Evolutionary conservation across 2,329 filamentous ascomycete genomes (phyloP).

Genomic region (Tolypocladium paradoxum): DNA sequence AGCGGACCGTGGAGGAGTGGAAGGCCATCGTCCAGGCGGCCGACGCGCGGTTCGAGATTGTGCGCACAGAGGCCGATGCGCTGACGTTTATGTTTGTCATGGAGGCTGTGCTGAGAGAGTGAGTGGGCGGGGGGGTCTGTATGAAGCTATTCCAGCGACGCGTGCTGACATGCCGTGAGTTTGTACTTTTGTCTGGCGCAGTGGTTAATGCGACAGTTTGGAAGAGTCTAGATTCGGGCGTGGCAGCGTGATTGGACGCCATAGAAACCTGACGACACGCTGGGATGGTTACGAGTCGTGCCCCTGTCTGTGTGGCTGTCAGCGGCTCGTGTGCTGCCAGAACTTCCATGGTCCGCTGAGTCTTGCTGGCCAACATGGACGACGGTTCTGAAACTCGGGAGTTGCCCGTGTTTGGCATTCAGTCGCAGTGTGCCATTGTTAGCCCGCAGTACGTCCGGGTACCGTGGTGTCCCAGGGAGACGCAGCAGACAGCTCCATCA

Average conservation of each 20-base stretch:
- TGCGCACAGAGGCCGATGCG: constrained; percentile 22
- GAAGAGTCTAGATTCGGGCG: neutral
- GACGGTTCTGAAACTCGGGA: neutral
- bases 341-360: neutral
- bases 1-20: constrained; percentile 35
- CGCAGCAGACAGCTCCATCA: too few species aligned
- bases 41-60: constrained; percentile 33
- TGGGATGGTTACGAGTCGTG: too few species aligned
- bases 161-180: neutral
- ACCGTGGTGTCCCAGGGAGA: too few species aligned
- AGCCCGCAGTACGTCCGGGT: neutral
- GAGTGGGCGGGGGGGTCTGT: too few species aligned
- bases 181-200: too few species aligned
- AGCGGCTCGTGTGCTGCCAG: neutral
- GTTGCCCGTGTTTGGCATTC: neutral
- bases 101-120: constrained; percentile 25
- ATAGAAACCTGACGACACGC: neutral
- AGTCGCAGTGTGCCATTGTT: neutral
- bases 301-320: neutral
- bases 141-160: neutral
- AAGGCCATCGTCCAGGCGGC: constrained; percentile 31
- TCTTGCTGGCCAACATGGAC: neutral
- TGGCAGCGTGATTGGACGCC: neutral
- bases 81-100: constrained; percentile 24
- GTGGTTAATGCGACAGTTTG: too few species aligned